phyloP scores from a whole-genome alignment of 805 yeast genomes.

The Yamadazyma insecticola region DNA sequence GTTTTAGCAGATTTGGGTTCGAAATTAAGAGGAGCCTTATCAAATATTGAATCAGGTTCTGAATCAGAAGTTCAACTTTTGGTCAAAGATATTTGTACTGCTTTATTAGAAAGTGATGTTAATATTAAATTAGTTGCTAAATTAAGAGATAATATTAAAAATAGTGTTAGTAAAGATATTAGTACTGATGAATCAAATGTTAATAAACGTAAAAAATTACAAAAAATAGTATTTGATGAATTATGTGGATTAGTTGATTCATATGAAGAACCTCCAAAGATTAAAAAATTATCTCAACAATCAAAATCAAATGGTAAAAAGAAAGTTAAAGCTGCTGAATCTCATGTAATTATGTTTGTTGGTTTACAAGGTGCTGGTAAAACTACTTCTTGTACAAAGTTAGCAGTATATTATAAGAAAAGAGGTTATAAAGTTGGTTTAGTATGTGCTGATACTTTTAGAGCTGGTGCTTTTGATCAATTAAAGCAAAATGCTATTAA shows the following conservation, averaged over 20 bases:
- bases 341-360: constrained; percentile 88
- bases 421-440: constrained; percentile 93
- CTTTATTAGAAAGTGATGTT: constrained; percentile 90
- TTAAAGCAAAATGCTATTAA: constrained; percentile 95
- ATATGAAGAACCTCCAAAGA: constrained; percentile 60
- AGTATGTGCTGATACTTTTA: constrained; percentile 98
- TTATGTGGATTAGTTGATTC: constrained; percentile 82
- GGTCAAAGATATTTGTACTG: constrained; percentile 86
- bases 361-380: constrained; percentile 99
- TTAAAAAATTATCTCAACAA: constrained; percentile 60
- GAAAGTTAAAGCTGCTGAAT: constrained; percentile 9
- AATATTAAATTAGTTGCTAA: constrained; percentile 78
- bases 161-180: constrained; percentile 51
- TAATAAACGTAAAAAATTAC: constrained; percentile 74
- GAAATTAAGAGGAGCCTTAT: constrained; percentile 38
- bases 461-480: constrained; percentile 99
- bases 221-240: constrained; percentile 93
- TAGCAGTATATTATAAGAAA: constrained; percentile 90
- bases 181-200: constrained; percentile 48
- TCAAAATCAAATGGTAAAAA: constrained; percentile 14
- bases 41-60: constrained; percentile 37
- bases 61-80: constrained; percentile 41
- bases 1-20: constrained; percentile 45
- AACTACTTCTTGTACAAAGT: constrained; percentile 94
- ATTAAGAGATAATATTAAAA: constrained; percentile 56